Conservation (phyloP, 805 yeast genomes). For the Torulaspora microellipsoides region DNA sequence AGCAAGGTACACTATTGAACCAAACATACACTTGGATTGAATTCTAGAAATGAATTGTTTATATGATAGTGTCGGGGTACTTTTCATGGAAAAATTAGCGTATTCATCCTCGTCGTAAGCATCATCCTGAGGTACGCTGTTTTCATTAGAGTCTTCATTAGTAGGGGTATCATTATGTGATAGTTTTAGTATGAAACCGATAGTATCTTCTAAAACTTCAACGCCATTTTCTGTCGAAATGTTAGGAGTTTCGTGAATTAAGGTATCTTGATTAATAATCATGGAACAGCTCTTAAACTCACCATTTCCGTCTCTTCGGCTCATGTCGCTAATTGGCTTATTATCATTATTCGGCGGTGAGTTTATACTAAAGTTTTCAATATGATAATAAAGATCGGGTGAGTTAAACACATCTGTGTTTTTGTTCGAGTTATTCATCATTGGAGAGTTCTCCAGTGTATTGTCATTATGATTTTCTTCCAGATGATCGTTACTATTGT, state of each 20-base stretch:
- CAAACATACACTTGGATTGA: slow-evolving; percentile 30
- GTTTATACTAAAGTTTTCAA: neutral
- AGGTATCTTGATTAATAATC: neutral
- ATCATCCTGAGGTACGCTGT: neutral
- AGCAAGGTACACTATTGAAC: slow-evolving; percentile 26
- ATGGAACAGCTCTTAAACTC: no score
- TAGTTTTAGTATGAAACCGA: slow-evolving; percentile 11
- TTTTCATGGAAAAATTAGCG: slow-evolving; percentile 27
- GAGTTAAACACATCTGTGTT: slow-evolving; percentile 6
- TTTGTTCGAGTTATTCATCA: neutral
- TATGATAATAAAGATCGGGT: slow-evolving; percentile 2
- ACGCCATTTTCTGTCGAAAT: slow-evolving; percentile 12
- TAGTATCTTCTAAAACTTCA: slow-evolving; percentile 17
- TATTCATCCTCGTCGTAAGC: slow-evolving; percentile 5
- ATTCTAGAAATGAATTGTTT: slow-evolving; percentile 25
- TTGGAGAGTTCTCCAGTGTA: slow-evolving; percentile 10
- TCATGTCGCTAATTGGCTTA: no score
- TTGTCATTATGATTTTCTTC: neutral
- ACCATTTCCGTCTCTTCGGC: no score
- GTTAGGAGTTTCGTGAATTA: slow-evolving; percentile 1
- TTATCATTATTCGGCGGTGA: neutral
- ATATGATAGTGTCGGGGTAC: slow-evolving; percentile 26
- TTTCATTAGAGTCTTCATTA: neutral
- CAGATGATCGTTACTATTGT: slow-evolving; percentile 1
- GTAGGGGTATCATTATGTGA: slow-evolving; percentile 6